Evolutionary conservation across 1,284 basidiomycete genomes (phyloP).

Genomic region (Filobasidium uniguttulatum): DNA sequence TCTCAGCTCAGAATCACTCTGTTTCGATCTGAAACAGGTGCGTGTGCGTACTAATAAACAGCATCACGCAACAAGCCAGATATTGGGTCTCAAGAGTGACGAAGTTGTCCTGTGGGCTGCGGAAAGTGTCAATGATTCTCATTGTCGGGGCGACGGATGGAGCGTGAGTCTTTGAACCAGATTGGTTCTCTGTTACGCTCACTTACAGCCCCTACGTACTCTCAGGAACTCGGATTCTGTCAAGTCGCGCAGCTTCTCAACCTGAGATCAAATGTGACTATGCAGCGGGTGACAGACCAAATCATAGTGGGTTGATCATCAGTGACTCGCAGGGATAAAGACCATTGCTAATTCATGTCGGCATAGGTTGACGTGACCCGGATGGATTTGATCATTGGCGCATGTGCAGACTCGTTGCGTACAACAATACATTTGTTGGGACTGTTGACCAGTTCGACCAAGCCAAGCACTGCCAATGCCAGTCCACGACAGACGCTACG

Average conservation of each 20-base stretch:
- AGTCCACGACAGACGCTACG: no score
- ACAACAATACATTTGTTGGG: neutral
- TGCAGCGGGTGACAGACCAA: neutral
- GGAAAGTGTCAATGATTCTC: no score
- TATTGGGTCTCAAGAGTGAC: neutral
- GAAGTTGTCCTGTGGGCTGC: neutral
- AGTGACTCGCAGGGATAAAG: no score
- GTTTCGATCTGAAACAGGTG: slow-evolving; percentile 43
- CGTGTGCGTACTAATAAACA: neutral
- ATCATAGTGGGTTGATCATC: neutral
- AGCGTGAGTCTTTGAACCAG: neutral
- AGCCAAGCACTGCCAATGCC: neutral
- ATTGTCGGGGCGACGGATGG: neutral
- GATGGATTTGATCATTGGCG: neutral
- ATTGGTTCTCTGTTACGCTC: neutral
- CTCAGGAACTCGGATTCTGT: neutral
- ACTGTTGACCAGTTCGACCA: neutral
- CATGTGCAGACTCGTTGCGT: neutral
- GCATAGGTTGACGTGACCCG: neutral
- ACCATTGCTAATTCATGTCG: no score
- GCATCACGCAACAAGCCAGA: neutral
- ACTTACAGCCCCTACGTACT: neutral
- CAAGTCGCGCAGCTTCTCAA: neutral
- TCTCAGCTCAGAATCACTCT: slow-evolving; percentile 48
- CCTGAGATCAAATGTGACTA: neutral